These are phyloP conservation scores for Rubus parviflorus DNA, from an alignment of 306 rosid species.

Conservation along the genomic window DNA sequence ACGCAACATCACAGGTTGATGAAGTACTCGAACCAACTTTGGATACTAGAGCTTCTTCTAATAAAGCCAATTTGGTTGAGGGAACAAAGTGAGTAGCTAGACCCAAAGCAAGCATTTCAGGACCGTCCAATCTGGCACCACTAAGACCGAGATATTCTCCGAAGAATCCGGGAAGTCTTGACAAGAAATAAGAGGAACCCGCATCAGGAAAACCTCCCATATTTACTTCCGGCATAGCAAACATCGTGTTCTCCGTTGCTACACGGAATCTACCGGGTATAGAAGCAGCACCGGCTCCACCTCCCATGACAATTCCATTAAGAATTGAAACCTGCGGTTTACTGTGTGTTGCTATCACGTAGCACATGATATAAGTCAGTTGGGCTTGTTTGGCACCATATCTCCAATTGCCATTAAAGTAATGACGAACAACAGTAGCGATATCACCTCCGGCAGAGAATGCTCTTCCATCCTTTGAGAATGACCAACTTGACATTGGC, in stretches of 20 bases:
- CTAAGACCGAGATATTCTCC: constrained; percentile 79
- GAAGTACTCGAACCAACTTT: constrained; percentile 36
- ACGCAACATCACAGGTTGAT: constrained; percentile 35
- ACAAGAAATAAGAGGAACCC: constrained; percentile 70
- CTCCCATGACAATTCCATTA: constrained; percentile 82
- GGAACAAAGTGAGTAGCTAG: constrained; percentile 79
- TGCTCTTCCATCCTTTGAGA: constrained; percentile 74
- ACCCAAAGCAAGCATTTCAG: constrained; percentile 85
- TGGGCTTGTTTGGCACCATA: constrained; percentile 36
- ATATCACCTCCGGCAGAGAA: constrained; percentile 83
- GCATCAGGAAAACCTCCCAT: constrained; percentile 74
- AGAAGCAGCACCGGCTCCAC: constrained; percentile 77
- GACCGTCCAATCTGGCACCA: constrained; percentile 68
- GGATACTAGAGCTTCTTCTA: constrained; percentile 62
- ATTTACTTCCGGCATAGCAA: constrained; percentile 82
- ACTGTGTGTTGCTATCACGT: constrained; percentile 64
- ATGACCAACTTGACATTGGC: constrained; percentile 54
- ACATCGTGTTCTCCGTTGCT: constrained; percentile 65
- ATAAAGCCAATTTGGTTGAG: constrained; percentile 37
- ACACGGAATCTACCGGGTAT: constrained; percentile 65
- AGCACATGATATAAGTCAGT: constrained; percentile 31
- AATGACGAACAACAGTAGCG: constrained; percentile 36
- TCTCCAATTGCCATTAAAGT: constrained; percentile 44
- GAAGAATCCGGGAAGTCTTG: constrained; percentile 66
- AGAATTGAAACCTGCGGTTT: constrained; percentile 74